Evolutionary conservation across 768 basidiomycete species (phyloP), one percentile per base, ranked within the genome.

Genomic region (Phylloporus sp.): DNA sequence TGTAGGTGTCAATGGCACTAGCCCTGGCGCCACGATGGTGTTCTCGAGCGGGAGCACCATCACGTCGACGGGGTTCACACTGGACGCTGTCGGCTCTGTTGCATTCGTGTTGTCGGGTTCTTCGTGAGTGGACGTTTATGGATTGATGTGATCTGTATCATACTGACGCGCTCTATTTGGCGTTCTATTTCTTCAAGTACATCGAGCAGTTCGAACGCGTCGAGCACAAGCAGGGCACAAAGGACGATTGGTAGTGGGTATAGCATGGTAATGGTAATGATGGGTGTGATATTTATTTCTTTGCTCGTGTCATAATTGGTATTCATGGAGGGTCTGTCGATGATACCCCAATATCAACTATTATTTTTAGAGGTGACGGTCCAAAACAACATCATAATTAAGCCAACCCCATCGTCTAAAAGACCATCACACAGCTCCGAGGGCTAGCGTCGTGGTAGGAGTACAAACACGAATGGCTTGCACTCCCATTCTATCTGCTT

Each of bases 21-120:
- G 36, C 2, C 49, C 49, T 4, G 31, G 32, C 13, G 31, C 32
- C 20, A 10, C 29, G 16, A 5, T 35, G 2, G 27, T 62, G 3
- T 65, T 62, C 20, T 47, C 56, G 22, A 49, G 47, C 6, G 64
- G 65, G 38, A 42, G 47, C 16, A n/a, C 38, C 27, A 20, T 7
- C 29, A 38, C 54, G 12, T 47, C 60, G 34, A 53, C 53, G 35
- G 63, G 62, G 3, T 55, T 67, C 28, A 12, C 41, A 34, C 20
- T 66, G 13, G 44, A 56, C 1, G 34, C 44, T 8, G 31, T 58
- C 27, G 65, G 65, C 6, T 64, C 65, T 18, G 56, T 35, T 16
- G 65, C 47, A 26, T 58, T 55, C 16, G 22, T 60, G 48, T 26
- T 66, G 10, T 35, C 43, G 18, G 39, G 22, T 11, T 49, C 46